A percentile compares a stretch with the other conserved stretches of the same genome.
These are phyloP conservation scores for Amoebophrya sp. DNA, from an alignment of 169 alveolate genomes.

Conservation along the genomic window DNA sequence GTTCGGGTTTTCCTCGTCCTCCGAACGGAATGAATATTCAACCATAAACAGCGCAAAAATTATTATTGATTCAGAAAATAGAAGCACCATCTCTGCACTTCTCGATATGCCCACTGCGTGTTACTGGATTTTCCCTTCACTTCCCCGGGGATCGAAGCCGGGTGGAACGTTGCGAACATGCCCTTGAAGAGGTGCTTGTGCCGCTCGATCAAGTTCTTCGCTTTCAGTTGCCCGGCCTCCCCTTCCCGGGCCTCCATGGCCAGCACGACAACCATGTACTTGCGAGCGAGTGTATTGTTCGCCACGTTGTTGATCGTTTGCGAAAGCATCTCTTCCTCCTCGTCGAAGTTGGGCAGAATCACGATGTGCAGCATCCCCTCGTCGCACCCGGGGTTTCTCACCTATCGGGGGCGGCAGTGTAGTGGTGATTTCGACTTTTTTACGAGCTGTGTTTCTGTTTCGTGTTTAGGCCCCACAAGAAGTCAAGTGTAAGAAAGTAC, in stretches of 20 bases:
- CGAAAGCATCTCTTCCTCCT: not conserved
- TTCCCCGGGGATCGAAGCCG: not conserved
- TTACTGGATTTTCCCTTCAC: not conserved
- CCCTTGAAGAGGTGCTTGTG: not conserved
- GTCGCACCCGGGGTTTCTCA: not conserved
- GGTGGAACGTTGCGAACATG: not conserved
- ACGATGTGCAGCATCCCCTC: not conserved
- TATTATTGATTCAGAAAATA: too few species aligned
- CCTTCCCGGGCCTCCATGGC: not conserved
- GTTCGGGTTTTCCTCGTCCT: too few species aligned
- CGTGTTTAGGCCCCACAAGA: too few species aligned
- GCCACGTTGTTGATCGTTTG: not conserved
- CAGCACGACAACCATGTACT: not conserved
- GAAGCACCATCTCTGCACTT: constrained; percentile 2
- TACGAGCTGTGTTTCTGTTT: too few species aligned
- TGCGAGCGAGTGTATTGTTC: not conserved
- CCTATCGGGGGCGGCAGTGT: too few species aligned
- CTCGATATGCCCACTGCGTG: not conserved
- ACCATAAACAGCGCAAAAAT: too few species aligned
- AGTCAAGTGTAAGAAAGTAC: too few species aligned
- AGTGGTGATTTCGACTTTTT: too few species aligned
- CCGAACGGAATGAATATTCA: too few species aligned
- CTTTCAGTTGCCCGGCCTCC: not conserved
- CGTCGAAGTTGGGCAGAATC: not conserved
- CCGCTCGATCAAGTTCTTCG: not conserved